Base-by-base conservation (phyloP, 1,284 basidiomycete species). In the Stereum hirsutum region DNA sequence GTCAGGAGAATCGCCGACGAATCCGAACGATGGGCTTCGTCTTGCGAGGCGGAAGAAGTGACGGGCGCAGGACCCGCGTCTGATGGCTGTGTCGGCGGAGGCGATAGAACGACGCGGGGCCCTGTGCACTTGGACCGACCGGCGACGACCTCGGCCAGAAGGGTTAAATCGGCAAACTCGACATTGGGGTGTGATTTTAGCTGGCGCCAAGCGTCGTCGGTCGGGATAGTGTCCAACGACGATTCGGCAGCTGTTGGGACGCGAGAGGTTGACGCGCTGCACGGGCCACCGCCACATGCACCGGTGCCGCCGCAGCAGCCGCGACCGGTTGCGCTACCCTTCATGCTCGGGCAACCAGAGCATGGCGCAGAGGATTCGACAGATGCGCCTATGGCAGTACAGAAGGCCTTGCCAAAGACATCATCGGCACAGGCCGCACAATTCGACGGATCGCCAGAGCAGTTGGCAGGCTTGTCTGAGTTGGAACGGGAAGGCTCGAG, bases 171-270 rank as follows among this genome's bases (percentile, higher is more conserved):
- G 11, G 88, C 75, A 57, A 89, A 92, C 34, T 78, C 75, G 42
- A 86, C 80, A 51, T 92, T 92, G 1, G 90, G 90, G 64, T 94
- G 90, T 3, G 82, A 81, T 64, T 93, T 93, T 51, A 94, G 68
- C 49, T 82, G 80, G 43, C 74, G 79, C 90, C 90, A 94, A 4
- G 89, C 90, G 47, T 85, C 78, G 56, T 87, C 82, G 35, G 83
- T 86, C 15, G 88, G 76, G 41, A 94, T 86, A 7, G 76, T 84
- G 44, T 82, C 72, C 15, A 58, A 48, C 24, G 57, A 51, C 8
- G 33, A 35, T 12, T 32, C 17, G 53, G 47, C 39, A 54, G 43
- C 25, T 46, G 45, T 20, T 52, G 19, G 17, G 14, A 31, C 31
- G 23, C 36, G 36, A 36, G 38, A 15, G 24, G 31, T 35, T 30